phyloP scores from a whole-genome alignment of 441 rosid genomes.

The Pelargonium cotyledonis region DNA sequence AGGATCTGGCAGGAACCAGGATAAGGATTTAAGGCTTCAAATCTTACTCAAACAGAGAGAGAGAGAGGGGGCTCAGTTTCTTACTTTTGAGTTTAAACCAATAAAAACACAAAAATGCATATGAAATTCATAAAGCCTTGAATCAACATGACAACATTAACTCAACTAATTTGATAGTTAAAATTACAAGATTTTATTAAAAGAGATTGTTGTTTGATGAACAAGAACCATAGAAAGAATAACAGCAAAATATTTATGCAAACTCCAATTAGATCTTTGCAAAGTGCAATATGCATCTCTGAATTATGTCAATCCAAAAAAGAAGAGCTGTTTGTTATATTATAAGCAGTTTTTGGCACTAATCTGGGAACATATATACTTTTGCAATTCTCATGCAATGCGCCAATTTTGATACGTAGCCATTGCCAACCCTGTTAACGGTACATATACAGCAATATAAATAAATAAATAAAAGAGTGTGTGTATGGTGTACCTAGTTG shows the following conservation, averaged over 20 bases:
- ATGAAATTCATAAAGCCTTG: background rate
- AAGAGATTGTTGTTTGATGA: background rate
- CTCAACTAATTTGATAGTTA: background rate
- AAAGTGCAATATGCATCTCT: background rate
- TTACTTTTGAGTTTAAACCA: background rate
- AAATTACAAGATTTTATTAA: background rate
- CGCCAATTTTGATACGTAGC: no score
- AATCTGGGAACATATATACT: no score
- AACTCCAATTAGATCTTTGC: background rate
- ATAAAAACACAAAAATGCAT: background rate
- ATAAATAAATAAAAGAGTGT: no score
- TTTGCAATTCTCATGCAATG: no score
- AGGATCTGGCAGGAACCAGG: background rate
- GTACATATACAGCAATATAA: no score
- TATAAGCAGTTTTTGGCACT: background rate
- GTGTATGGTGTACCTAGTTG: conserved; percentile 32
- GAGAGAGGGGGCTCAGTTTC: no score
- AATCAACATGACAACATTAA: background rate
- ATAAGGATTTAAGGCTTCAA: background rate
- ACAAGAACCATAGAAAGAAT: conserved; percentile 1
- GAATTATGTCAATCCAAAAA: background rate
- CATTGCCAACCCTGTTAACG: no score
- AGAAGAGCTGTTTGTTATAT: background rate
- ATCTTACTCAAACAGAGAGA: background rate
- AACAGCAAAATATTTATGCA: background rate